Percentiles rank a stretch among this genome's conserved stretches.
These are phyloP conservation scores for Alternaria arbusti DNA, from an alignment of 2,329 filamentous ascomycete genomes.

Conservation along the genomic window DNA sequence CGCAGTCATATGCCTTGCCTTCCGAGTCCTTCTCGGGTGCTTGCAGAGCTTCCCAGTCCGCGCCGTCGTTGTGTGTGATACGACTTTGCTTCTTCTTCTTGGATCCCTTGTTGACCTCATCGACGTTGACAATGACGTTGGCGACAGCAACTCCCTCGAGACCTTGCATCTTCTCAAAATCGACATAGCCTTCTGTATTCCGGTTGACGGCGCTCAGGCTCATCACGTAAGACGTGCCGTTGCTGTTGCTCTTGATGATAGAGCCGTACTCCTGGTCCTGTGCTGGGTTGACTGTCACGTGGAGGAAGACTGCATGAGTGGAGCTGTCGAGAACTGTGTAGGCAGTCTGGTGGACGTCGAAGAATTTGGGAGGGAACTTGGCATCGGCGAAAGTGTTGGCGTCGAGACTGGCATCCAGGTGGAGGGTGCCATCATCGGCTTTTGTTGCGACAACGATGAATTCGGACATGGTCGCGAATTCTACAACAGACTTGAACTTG, in stretches of 20 bases:
- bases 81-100: slow-evolving; percentile 84
- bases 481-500: slow-evolving; percentile 73
- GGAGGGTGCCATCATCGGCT: slow-evolving; percentile 70
- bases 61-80: slow-evolving; percentile 96
- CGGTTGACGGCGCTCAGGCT: slow-evolving; percentile 83
- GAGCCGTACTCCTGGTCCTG: slow-evolving; percentile 75
- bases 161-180: slow-evolving; percentile 94
- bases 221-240: slow-evolving; percentile 92
- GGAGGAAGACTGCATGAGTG: slow-evolving; percentile 91
- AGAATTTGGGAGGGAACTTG: slow-evolving; percentile 84
- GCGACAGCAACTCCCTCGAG: slow-evolving; percentile 89
- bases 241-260: slow-evolving; percentile 97
- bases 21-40: slow-evolving; percentile 76
- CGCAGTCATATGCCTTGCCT: slow-evolving; percentile 74
- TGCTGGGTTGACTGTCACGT: slow-evolving; percentile 78
- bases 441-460: slow-evolving; percentile 88
- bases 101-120: slow-evolving; percentile 66
- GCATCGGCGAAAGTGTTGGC: slow-evolving; percentile 82
- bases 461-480: slow-evolving; percentile 94
- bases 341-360: slow-evolving; percentile 76
- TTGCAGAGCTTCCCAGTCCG: slow-evolving; percentile 78
- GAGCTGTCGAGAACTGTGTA: slow-evolving; percentile 96
- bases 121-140: slow-evolving; percentile 80
- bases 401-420: slow-evolving; percentile 83
- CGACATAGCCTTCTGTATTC: slow-evolving; percentile 77